Conservation (phyloP, 2,329 filamentous ascomycete species). For the Verticillium dahliae region DNA sequence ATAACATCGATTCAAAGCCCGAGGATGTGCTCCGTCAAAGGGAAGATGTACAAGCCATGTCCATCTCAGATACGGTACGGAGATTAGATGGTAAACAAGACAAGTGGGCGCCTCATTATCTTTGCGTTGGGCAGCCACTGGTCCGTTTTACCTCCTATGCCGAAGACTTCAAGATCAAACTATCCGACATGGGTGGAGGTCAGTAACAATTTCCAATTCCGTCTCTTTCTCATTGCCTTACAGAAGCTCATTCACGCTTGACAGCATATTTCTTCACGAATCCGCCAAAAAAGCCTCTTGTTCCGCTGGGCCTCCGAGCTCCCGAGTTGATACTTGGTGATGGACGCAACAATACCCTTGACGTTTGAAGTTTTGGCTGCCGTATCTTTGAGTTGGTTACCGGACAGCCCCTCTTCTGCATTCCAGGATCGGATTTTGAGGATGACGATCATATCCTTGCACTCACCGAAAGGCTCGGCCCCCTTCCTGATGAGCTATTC, state of each 20-base stretch:
- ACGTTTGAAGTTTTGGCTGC: conserved; percentile 24
- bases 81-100: conserved; percentile 23
- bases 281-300: conserved; percentile 15
- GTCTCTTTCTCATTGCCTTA: neutral
- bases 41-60: conserved; percentile 14
- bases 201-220: conserved; percentile 9
- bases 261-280: conserved; percentile 19
- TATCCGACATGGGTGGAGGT: conserved; percentile 22
- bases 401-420: conserved; percentile 19
- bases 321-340: conserved; percentile 20
- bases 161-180: conserved; percentile 20
- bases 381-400: conserved; percentile 22
- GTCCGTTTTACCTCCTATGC: conserved; percentile 12
- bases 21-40: conserved; percentile 17
- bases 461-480: conserved; percentile 13
- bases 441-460: conserved; percentile 17
- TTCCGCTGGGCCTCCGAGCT: conserved; percentile 17
- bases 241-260: conserved; percentile 1
- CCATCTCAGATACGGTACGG: conserved; percentile 17
- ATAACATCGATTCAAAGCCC: conserved; percentile 17
- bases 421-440: conserved; percentile 10
- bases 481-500: conserved; percentile 13
- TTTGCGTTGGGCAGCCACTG: conserved; percentile 20
- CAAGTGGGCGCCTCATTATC: conserved; percentile 20
- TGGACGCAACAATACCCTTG: conserved; percentile 13